Evolutionary conservation across 2,329 filamentous ascomycete genomes (phyloP).

Genomic region (Cordyceps fumosorosea): DNA sequence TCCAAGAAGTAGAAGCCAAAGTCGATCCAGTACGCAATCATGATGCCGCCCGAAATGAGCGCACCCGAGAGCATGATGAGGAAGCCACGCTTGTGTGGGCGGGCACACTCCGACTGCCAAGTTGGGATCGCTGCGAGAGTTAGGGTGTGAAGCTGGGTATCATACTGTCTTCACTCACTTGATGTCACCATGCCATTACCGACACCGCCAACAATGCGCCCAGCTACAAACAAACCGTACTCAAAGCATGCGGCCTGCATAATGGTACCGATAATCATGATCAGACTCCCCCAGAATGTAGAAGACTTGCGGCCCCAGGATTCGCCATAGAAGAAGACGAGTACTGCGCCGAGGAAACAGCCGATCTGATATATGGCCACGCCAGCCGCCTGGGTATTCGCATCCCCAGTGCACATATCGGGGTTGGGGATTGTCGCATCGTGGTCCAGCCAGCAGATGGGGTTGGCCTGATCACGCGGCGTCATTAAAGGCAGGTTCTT

Average conservation of each 20-base stretch:
- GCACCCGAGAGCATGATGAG: slow-evolving; percentile 23
- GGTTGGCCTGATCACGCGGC: slow-evolving; percentile 20
- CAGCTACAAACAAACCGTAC: slow-evolving; percentile 21
- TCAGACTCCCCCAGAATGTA: slow-evolving; percentile 25
- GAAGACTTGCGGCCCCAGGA: slow-evolving; percentile 26
- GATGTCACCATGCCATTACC: slow-evolving; percentile 25
- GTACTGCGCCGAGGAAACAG: slow-evolving; percentile 24
- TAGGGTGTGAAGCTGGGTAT: neutral
- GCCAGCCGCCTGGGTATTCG: slow-evolving; percentile 24
- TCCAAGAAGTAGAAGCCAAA: slow-evolving; percentile 26
- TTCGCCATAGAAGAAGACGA: slow-evolving; percentile 25
- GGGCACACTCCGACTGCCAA: slow-evolving; percentile 25
- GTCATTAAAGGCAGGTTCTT: slow-evolving; percentile 22
- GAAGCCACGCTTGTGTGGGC: slow-evolving; percentile 22
- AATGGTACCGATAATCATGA: slow-evolving; percentile 25
- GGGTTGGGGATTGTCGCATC: slow-evolving; percentile 16
- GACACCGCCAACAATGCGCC: slow-evolving; percentile 23
- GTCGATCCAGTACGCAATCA: slow-evolving; percentile 27
- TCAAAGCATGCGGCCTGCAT: slow-evolving; percentile 21
- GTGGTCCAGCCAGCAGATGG: slow-evolving; percentile 21
- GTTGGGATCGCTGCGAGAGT: slow-evolving; percentile 20
- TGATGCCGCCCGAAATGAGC: slow-evolving; percentile 24
- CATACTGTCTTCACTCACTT: slow-evolving; percentile 9
- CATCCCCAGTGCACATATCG: slow-evolving; percentile 20
- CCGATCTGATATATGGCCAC: slow-evolving; percentile 24